Evolutionary conservation across 2,329 filamentous ascomycete genomes (phyloP), one percentile per base, ranked within the genome.

Genomic region (Pseudogymnoascus sp.): DNA sequence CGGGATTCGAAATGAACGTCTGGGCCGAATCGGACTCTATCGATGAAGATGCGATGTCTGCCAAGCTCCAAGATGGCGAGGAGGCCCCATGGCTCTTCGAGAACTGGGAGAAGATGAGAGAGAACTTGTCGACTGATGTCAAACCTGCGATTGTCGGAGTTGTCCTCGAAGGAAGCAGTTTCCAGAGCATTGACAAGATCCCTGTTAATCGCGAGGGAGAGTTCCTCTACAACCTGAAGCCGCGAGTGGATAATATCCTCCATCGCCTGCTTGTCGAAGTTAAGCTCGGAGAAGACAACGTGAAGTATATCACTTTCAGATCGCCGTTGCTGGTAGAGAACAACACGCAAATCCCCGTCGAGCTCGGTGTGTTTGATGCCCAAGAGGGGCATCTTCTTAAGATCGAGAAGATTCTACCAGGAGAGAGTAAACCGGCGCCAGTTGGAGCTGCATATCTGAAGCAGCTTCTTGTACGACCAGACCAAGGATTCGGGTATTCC

Each of bases 51-150:
- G 75, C 83, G n/a, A 86, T 90, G 63, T 88, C 88, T 4, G 85
- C 90, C 1, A 92, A 88, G 65, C 80, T 99, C 0, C 84, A 85
- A 63, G 96, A 99, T 71, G 96, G 95, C 7, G 86, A 96, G 70
- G 95, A 99, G 75, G 87, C 86, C 1, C 91, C 93, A 0, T 99
- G 95, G 95, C 88, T 92, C 67, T 99, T 99, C 66, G 95, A 99
- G 75, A 92, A 97, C 68, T 95, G 93, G 78, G 93, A 92, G 67
- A 95, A 95, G 69, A 96, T 97, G 82, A 89, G 95, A 75, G 95
- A 99, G 76, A 96, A 89, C 59, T 80, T 99, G 5, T 87, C 91
- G 4, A 88, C 91, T 0, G 95, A 99, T 72, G 89, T 87, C 6
- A 89, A 86, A 64, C 87, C 88, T 60, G 89, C 91, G 23, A 82